Conservation (phyloP, 2,329 filamentous ascomycete genomes). For the Albifimbria verrucaria region DNA sequence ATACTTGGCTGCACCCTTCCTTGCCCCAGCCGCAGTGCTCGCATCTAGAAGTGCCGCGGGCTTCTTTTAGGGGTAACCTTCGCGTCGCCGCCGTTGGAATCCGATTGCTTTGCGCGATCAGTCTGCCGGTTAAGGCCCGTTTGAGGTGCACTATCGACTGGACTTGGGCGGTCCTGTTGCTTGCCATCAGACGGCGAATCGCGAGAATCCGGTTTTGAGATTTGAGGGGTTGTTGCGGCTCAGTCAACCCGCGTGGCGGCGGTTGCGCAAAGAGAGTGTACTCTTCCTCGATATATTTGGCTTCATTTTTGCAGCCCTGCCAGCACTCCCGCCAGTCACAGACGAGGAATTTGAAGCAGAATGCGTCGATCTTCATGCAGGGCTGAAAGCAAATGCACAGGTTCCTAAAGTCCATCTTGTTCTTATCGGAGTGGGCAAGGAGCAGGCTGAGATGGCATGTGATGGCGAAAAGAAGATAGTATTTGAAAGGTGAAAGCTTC, state of each 20-base stretch:
- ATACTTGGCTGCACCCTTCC: slow-evolving; percentile 40
- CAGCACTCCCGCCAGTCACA: slow-evolving; percentile 96
- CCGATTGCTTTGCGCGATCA: neutral
- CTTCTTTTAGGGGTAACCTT: slow-evolving; percentile 39
- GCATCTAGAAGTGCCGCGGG: slow-evolving; percentile 35
- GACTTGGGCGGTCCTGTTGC: neutral
- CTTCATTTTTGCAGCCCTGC: slow-evolving; percentile 92
- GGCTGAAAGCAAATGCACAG: slow-evolving; percentile 96
- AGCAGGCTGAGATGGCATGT: slow-evolving; percentile 93
- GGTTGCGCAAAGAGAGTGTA: slow-evolving; percentile 59
- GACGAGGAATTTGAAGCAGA: slow-evolving; percentile 93
- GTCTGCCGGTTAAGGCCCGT: neutral
- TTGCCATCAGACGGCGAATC: neutral
- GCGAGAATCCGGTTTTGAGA: slow-evolving; percentile 8
- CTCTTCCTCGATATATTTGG: slow-evolving; percentile 70
- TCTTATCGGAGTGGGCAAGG: slow-evolving; percentile 87
- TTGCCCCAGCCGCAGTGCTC: slow-evolving; percentile 41
- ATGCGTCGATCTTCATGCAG: slow-evolving; percentile 92
- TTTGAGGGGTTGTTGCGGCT: slow-evolving; percentile 27
- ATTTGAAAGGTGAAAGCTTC: slow-evolving; percentile 93
- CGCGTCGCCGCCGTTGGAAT: slow-evolving; percentile 15
- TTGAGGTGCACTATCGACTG: neutral
- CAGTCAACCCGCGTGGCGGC: slow-evolving; percentile 46
- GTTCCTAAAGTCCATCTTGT: slow-evolving; percentile 97
- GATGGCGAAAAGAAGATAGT: slow-evolving; percentile 95